Evolutionary conservation across 2,329 filamentous ascomycete genomes (phyloP), one percentile per base, ranked within the genome.

Genomic region (Penicillium sumatraense): DNA sequence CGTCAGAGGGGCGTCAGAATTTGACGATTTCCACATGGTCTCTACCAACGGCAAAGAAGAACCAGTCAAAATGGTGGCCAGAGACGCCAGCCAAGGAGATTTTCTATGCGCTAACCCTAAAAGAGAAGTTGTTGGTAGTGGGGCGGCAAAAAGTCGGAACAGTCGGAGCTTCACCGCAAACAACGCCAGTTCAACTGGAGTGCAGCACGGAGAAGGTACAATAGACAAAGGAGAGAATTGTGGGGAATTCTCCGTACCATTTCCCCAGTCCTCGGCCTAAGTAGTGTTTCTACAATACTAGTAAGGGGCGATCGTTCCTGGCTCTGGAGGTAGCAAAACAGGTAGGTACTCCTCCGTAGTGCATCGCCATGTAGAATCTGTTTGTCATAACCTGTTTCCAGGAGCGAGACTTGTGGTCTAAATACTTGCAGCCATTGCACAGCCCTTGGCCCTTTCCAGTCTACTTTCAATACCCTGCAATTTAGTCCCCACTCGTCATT

Each of bases 111-210:
- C 58, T 63, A 44, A 44, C 53, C 63, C 61, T 24, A n/a, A 58
- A 63, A 56, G 38, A 60, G 66, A 60, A 68, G 62, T 56, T 65
- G 40, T 31, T 7, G 14, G 62, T 57, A 66, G 66, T 68, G 66
- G 66, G 56, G 51, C 54, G 20, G 14, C 10, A 24, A 20, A 38
- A 3, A 4, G 20, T 44, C 40, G 40, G 40, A 27, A 44, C 40
- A 44, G 14, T 44, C 40, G 40, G 40, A 3, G 14, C 10, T 27
- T 14, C 40, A 18, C 40, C 40, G 40, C 40, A 44, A 42, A 44
- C 23, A 44, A 44, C n/a, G 23, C 40, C 23, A 26, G 40, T 23
- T n/a, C n/a, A n/a, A n/a, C n/a, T n/a, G n/a, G n/a, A n/a, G n/a
- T n/a, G n/a, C n/a, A n/a, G n/a, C n/a, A n/a, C n/a, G n/a, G n/a